phyloP scores from a whole-genome alignment of 1,284 basidiomycete genomes.

The Microbotryum saponariae region DNA sequence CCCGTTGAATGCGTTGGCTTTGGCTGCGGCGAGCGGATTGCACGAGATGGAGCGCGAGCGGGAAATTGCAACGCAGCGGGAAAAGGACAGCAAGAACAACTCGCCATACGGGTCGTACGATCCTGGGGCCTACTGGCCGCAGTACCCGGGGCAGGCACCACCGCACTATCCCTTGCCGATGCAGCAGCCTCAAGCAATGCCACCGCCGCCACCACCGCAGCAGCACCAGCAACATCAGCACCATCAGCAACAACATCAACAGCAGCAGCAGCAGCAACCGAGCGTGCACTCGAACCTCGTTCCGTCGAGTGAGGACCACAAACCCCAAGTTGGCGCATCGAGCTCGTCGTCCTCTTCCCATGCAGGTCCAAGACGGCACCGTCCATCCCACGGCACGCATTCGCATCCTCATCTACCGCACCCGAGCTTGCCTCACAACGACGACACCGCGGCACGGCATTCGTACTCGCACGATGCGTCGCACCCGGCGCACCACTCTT shows the following conservation, averaged over 20 bases:
- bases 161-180: neutral
- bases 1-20: slow-evolving; percentile 26
- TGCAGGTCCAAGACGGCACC: slow-evolving; percentile 4
- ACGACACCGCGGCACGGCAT: slow-evolving; percentile 21
- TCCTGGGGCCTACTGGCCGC: slow-evolving; percentile 19
- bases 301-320: neutral
- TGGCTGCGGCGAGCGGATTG: slow-evolving; percentile 29
- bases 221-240: neutral
- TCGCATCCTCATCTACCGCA: slow-evolving; percentile 9
- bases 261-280: neutral
- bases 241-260: neutral
- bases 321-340: slow-evolving; percentile 4
- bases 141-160: slow-evolving; percentile 2
- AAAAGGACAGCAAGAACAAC: slow-evolving; percentile 14
- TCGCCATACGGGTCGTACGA: slow-evolving; percentile 27
- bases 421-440: slow-evolving; percentile 9
- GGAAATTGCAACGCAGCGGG: slow-evolving; percentile 14
- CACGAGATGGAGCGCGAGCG: slow-evolving; percentile 32
- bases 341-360: neutral
- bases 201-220: neutral
- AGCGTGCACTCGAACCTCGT: neutral
- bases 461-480: slow-evolving; percentile 32
- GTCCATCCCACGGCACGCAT: slow-evolving; percentile 2
- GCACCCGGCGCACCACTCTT: slow-evolving; percentile 31
- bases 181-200: slow-evolving; percentile 3